Evolutionary conservation across 495 filamentous ascomycete species (phyloP).

Genomic region (Talaromyces stipitatus): DNA sequence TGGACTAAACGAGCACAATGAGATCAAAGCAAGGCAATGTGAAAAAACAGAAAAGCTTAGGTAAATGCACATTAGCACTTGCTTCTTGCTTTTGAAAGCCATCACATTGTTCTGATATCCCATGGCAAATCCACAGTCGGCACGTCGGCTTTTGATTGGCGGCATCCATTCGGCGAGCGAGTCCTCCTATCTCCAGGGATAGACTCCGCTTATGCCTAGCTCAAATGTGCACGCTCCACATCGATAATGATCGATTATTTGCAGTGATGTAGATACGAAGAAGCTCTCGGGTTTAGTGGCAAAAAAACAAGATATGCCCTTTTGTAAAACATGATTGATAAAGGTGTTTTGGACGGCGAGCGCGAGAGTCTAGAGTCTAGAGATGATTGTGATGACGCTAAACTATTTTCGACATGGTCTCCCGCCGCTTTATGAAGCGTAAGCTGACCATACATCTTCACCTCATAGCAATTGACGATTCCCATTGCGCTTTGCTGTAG

Average conservation of each 20-base stretch:
- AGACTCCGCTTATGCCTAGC: background rate
- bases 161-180: background rate
- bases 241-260: too few species aligned
- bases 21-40: background rate
- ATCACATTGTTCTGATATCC: background rate
- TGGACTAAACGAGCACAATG: background rate
- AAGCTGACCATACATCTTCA: background rate
- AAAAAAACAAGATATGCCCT: too few species aligned
- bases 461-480: background rate
- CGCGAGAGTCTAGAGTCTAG: too few species aligned
- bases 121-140: background rate
- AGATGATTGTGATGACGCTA: background rate
- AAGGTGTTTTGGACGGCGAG: too few species aligned
- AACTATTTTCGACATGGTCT: background rate
- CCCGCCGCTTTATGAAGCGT: background rate
- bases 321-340: too few species aligned
- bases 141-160: background rate
- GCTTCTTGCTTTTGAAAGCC: background rate
- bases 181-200: background rate
- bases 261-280: background rate
- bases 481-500: too few species aligned
- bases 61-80: background rate
- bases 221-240: background rate
- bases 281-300: background rate
- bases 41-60: background rate